Evolutionary conservation across 345 rosid genomes (phyloP), one percentile per base, ranked within the genome.

Genomic region (Limnanthes douglasii): DNA sequence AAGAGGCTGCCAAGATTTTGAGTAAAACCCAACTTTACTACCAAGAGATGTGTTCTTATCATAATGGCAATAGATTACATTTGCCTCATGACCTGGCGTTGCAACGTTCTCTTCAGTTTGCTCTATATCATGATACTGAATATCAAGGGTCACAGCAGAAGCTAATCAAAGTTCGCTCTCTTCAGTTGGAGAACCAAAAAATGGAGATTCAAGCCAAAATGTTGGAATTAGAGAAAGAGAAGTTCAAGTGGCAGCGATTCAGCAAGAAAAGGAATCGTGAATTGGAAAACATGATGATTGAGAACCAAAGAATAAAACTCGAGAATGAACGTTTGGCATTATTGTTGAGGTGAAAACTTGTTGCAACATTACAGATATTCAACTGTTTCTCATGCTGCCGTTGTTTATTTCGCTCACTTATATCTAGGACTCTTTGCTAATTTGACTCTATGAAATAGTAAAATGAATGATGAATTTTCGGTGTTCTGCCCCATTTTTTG

Each of bases 41-140:
- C 10, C 93, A 88, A 48, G 97, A 88, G 66, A 88, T 88, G 95
- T 83, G 97, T 53, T 82, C 97, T 23, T 83, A 83, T 33, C 95
- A 88, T 21, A 82, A 88, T 25, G 69, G 83, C 31, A 82, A 88
- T 25, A 65, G 80, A 24, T 57, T 88, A 63, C 93, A 75, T 70
- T 67, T 86, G 48, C 97, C 95, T 57, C 93, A 73, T 65, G 97
- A 82, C 46, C 70, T 56, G 6, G 83, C 73, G 6, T 54, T 88
- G 73, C 94, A 78, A 64, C 75, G 63, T 34, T 78, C 93, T 14
- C 47, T 78, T 9, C 81, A 72, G 48, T 34, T 68, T 55, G 83
- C 95, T 44, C 83, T 88, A 48, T 81, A 81, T 68, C 63, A 48
- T 40, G 88, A 78, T 68, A 94, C 78, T 48, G 88, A 75, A 8